These are phyloP conservation scores for Spergularia azorica DNA, from an alignment of 179 eudicot genomes.

Conservation along the genomic window DNA sequence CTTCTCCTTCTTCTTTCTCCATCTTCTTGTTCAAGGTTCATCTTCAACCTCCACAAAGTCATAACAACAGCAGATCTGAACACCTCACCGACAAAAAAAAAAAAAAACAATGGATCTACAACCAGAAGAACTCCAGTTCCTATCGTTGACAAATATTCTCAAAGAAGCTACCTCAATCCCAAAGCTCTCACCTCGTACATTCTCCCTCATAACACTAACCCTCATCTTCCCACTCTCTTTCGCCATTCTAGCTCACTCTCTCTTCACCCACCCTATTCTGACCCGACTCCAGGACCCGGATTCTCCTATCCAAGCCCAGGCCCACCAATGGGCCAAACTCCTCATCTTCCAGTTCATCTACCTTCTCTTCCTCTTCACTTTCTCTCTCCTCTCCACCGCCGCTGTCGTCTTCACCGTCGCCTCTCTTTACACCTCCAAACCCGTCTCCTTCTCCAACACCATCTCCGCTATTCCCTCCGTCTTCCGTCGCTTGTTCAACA, in stretches of 20 bases:
- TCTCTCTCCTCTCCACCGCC: conserved; percentile 89
- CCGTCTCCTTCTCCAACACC: conserved; percentile 67
- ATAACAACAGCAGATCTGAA: neutral
- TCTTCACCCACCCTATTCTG: conserved; percentile 84
- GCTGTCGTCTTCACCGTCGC: conserved; percentile 96
- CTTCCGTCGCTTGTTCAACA: conserved; percentile 70
- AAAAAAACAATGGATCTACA: conserved; percentile 62
- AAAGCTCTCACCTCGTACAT: conserved; percentile 64
- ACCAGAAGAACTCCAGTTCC: conserved; percentile 80
- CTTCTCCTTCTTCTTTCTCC: neutral
- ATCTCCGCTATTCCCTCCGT: conserved; percentile 74
- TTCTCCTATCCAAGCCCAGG: conserved; percentile 27
- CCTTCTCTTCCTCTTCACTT: conserved; percentile 78
- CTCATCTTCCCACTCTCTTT: conserved; percentile 92
- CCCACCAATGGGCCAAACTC: conserved; percentile 65
- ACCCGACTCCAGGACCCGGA: conserved; percentile 51
- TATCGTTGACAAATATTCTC: conserved; percentile 50
- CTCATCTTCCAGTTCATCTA: conserved; percentile 68
- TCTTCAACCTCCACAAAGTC: neutral
- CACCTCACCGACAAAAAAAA: neutral
- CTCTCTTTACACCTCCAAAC: conserved; percentile 72
- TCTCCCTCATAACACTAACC: conserved; percentile 77
- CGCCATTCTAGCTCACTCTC: conserved; percentile 88
- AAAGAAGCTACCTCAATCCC: conserved; percentile 78
- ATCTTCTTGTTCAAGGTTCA: neutral